A percentile compares a stretch with the other conserved stretches of the same genome.
Evolutionary conservation across 441 rosid species (phyloP).

Genomic region (Populus hybrid): DNA sequence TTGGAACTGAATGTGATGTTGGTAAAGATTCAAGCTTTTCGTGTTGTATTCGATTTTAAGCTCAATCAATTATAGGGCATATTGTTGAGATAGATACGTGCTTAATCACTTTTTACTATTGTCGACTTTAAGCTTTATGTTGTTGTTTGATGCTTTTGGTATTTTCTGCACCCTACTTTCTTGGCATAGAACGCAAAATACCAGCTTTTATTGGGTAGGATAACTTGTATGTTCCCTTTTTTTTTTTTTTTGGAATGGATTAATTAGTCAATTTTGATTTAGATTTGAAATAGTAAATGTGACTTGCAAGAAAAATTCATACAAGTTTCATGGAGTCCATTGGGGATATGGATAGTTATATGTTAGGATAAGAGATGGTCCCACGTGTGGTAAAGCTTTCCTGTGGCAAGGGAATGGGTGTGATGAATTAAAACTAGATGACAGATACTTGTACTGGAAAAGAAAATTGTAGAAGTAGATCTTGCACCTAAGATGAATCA

Average conservation of each 20-base stretch:
- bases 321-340: not conserved
- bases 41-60: not conserved
- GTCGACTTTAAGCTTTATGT: not conserved
- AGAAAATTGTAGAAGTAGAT: not conserved
- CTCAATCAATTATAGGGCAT: not conserved
- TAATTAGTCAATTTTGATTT: not conserved
- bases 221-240: not conserved
- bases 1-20: slow-evolving; percentile 91
- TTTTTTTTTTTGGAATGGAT: not conserved
- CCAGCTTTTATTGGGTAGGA: not conserved
- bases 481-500: not conserved
- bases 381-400: not conserved
- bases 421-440: not conserved
- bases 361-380: not conserved
- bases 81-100: not conserved
- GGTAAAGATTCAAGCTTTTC: slow-evolving; percentile 34
- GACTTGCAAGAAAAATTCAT: not conserved
- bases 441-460: not conserved
- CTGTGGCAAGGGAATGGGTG: not conserved
- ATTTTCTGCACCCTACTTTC: not conserved
- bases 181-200: not conserved
- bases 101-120: not conserved
- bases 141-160: not conserved
- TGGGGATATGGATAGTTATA: not conserved
- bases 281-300: not conserved